Conservation (phyloP, 2,329 filamentous ascomycete genomes). For the Fusarium tricinctum region DNA sequence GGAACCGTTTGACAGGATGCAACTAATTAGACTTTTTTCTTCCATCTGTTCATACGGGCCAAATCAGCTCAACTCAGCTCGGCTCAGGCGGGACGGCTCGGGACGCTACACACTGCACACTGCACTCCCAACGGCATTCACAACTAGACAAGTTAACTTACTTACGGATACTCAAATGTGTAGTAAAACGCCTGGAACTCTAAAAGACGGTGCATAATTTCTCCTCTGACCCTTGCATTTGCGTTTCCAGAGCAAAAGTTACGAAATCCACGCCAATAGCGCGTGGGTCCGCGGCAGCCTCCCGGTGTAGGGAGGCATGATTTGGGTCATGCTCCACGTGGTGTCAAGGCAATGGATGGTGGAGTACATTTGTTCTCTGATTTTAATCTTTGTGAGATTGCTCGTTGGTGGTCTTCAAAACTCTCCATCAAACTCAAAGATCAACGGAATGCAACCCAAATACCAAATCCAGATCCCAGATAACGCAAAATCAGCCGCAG, state of each 20-base stretch:
- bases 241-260: conserved; percentile 23
- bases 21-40: not conserved
- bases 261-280: conserved; percentile 41
- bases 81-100: conserved; percentile 11
- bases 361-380: conserved; percentile 37
- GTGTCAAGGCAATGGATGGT: conserved; percentile 45
- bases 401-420: conserved; percentile 6
- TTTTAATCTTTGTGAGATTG: conserved; percentile 12
- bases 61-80: conserved; percentile 2
- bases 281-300: conserved; percentile 50
- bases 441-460: conserved; percentile 25
- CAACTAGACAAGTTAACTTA: not conserved
- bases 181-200: conserved; percentile 10
- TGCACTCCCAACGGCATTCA: conserved; percentile 9
- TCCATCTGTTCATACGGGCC: not conserved
- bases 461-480: not conserved
- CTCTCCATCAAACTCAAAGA: conserved; percentile 7
- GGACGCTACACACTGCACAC: conserved; percentile 8
- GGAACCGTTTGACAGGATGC: conserved; percentile 1
- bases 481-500: not conserved
- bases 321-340: conserved; percentile 50
- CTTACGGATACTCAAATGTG: not conserved
- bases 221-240: conserved; percentile 20
- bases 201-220: conserved; percentile 23
- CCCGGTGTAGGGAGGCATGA: conserved; percentile 46